Evolutionary conservation across 805 yeast species (phyloP).

Genomic region (Blastobotrys parvus): DNA sequence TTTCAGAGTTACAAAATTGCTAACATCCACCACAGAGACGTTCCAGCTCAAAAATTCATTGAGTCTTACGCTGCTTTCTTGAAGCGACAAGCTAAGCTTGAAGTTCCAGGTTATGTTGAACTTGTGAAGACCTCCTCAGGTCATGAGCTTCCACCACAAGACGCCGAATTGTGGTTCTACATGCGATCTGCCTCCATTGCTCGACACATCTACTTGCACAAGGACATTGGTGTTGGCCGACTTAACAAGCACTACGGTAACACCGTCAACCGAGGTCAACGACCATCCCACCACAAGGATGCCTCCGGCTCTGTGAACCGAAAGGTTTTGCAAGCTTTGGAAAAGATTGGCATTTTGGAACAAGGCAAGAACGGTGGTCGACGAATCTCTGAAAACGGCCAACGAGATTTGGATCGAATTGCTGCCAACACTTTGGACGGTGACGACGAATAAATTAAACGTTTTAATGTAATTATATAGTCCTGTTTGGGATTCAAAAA

Average conservation of each 20-base stretch:
- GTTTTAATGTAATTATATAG: slow-evolving; percentile 3
- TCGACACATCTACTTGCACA: slow-evolving; percentile 99
- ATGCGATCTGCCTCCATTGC: slow-evolving; percentile 99
- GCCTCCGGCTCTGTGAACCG: slow-evolving; percentile 99
- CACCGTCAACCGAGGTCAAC: slow-evolving; percentile 97
- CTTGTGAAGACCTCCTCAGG: slow-evolving; percentile 98
- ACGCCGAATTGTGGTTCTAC: slow-evolving; percentile 99
- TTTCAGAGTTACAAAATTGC: background rate
- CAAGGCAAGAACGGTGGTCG: slow-evolving; percentile 98
- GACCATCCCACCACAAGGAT: slow-evolving; percentile 97
- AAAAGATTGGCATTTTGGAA: slow-evolving; percentile 96
- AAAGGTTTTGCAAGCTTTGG: slow-evolving; percentile 95
- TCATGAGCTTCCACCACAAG: slow-evolving; percentile 99
- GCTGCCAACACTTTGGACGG: slow-evolving; percentile 97
- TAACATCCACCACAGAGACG: slow-evolving; percentile 61
- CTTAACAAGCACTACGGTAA: slow-evolving; percentile 99
- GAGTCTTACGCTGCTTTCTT: slow-evolving; percentile 99
- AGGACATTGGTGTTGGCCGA: slow-evolving; percentile 98
- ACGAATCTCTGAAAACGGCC: slow-evolving; percentile 98
- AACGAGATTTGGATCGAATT: slow-evolving; percentile 99
- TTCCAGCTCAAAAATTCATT: slow-evolving; percentile 99
- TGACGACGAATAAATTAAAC: slow-evolving; percentile 34
- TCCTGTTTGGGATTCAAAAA: background rate
- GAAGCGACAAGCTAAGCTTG: slow-evolving; percentile 99
- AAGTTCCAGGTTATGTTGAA: slow-evolving; percentile 99